Conservation (phyloP, 2,329 filamentous ascomycete species). For the Sporothrix pseudoabietina region DNA sequence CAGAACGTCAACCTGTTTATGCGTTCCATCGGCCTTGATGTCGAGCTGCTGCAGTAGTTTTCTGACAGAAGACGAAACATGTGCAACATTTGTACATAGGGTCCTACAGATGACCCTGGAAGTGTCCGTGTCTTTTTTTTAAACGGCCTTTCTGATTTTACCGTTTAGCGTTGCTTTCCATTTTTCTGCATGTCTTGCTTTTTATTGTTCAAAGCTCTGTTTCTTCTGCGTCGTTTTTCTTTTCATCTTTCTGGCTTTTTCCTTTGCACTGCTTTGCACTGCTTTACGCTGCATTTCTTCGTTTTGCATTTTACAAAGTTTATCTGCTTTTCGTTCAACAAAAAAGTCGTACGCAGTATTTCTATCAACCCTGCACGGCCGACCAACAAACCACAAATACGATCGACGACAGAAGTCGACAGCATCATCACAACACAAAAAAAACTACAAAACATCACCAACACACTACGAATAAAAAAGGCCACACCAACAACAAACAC, state of each 20-base stretch:
- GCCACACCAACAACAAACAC: slow-evolving; percentile 3
- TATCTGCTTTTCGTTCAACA: not conserved
- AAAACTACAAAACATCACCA: slow-evolving; percentile 2
- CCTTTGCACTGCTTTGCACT: not conserved
- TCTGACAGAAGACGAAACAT: not conserved
- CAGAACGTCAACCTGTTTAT: slow-evolving; percentile 97
- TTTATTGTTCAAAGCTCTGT: not conserved
- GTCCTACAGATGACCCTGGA: not conserved
- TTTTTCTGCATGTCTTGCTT: not conserved
- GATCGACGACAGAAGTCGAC: too few relatives aligned
- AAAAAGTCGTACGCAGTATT: not conserved
- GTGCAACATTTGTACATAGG: too few relatives aligned
- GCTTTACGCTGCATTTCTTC: not conserved
- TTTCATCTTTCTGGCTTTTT: not conserved
- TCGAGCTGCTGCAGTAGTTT: slow-evolving; percentile 64
- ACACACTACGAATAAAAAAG: not conserved
- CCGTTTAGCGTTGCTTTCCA: slow-evolving; percentile 16
- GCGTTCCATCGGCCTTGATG: slow-evolving; percentile 97
- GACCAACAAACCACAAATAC: not conserved
- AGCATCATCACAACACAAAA: not conserved
- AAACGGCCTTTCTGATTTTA: slow-evolving; percentile 32
- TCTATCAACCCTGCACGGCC: slow-evolving; percentile 11
- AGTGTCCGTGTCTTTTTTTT: slow-evolving; percentile 32
- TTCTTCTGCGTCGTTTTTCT: not conserved
- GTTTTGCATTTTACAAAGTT: not conserved